Percentiles rank a stretch among this genome's conserved stretches.
Conservation (phyloP, 2,329 filamentous ascomycete species). For the Nigrospora osmanthi region DNA sequence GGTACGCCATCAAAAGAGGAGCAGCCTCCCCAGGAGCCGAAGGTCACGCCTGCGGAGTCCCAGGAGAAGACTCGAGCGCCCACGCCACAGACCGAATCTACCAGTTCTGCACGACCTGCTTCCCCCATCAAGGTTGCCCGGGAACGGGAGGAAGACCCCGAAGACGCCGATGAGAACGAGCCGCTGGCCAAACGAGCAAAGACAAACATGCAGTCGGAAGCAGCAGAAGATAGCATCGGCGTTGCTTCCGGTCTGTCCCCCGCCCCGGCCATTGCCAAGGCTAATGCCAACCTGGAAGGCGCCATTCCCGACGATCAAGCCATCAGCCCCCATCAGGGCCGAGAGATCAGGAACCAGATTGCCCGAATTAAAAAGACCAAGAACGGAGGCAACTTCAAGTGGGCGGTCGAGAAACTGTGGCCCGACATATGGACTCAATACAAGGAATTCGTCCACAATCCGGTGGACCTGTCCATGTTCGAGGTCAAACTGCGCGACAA, state of each 20-base stretch:
- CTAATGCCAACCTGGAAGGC: slow-evolving; percentile 16
- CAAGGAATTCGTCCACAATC: slow-evolving; percentile 58
- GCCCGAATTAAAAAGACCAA: slow-evolving; percentile 82
- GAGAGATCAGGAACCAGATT: slow-evolving; percentile 46
- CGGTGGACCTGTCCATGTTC: slow-evolving; percentile 79
- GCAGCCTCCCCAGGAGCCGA: slow-evolving; percentile 11
- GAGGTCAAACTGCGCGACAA: slow-evolving; percentile 70
- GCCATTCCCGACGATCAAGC: slow-evolving; percentile 32
- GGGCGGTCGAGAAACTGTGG: slow-evolving; percentile 70
- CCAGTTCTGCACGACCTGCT: slow-evolving; percentile 14
- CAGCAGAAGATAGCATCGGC: slow-evolving; percentile 14
- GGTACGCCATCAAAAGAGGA: slow-evolving; percentile 14
- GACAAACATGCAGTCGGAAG: slow-evolving; percentile 45
- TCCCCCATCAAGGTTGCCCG: slow-evolving; percentile 53
- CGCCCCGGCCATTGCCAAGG: slow-evolving; percentile 12
- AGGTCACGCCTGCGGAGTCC: background rate
- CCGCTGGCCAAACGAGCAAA: slow-evolving; percentile 76
- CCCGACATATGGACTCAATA: slow-evolving; percentile 71
- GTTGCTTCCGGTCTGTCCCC: slow-evolving; percentile 12
- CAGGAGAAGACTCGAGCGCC: too few relatives aligned
- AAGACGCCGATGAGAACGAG: slow-evolving; percentile 42
- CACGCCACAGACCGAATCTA: slow-evolving; percentile 12
- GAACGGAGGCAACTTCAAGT: slow-evolving; percentile 65
- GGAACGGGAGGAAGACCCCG: slow-evolving; percentile 68
- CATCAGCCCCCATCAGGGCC: slow-evolving; percentile 31